Conservation (phyloP, 1,139 yeast genomes). For the Zhuliangozyma parablackwelliae region DNA sequence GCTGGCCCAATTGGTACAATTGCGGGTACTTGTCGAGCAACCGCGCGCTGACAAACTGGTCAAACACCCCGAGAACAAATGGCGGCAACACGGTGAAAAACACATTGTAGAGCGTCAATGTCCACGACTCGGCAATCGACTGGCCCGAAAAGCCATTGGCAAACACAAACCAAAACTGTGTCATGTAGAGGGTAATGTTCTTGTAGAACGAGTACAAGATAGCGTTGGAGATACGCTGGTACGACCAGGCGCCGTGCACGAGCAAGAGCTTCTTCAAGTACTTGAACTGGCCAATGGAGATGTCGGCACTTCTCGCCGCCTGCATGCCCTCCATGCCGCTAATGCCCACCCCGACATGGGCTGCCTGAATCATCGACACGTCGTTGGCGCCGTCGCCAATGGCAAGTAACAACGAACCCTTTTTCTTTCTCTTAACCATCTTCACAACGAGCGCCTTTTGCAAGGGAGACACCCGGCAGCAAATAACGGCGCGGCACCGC, state of each 20-base stretch:
- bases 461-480: constrained; percentile 96
- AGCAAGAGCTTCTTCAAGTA: constrained; percentile 75
- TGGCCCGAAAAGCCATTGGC: constrained; percentile 92
- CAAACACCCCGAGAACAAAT: constrained; percentile 92
- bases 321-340: constrained; percentile 99
- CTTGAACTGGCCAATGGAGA: constrained; percentile 93
- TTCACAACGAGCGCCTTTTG: constrained; percentile 96
- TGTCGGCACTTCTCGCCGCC: constrained; percentile 97
- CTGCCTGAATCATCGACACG: constrained; percentile 98
- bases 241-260: constrained; percentile 98
- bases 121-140: constrained; percentile 96
- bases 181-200: constrained; percentile 91
- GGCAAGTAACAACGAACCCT: constrained; percentile 73
- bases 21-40: constrained; percentile 89
- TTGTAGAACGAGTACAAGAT: constrained; percentile 93
- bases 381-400: constrained; percentile 99
- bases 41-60: constrained; percentile 90
- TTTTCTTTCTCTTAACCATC: constrained; percentile 59
- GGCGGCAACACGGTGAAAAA: constrained; percentile 94
- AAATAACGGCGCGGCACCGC: constrained; percentile 84
- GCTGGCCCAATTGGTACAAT: constrained; percentile 85
- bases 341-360: constrained; percentile 96
- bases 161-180: constrained; percentile 97
- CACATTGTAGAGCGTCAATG: constrained; percentile 93
- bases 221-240: constrained; percentile 88